phyloP scores from a whole-genome alignment of 306 rosid species.

The Corylus avellana region DNA sequence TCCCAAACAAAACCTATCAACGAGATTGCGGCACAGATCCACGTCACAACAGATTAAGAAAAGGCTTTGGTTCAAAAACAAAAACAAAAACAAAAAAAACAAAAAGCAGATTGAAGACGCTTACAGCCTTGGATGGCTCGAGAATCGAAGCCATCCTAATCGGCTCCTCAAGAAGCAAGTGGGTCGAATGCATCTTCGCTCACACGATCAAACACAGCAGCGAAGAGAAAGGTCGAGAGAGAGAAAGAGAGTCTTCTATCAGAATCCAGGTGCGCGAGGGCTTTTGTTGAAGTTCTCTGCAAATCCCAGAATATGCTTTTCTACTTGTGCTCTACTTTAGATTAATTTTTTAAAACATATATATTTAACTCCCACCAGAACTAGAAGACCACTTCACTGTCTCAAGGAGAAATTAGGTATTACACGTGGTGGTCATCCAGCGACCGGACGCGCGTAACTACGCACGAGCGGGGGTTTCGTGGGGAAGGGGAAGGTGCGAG shows the following conservation, averaged over 20 bases:
- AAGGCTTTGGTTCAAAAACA: not conserved
- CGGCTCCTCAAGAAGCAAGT: constrained; percentile 94
- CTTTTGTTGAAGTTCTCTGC: not conserved
- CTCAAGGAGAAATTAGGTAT: not conserved
- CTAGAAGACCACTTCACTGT: not conserved
- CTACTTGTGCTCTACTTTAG: not conserved
- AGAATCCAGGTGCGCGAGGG: not conserved
- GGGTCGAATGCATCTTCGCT: constrained; percentile 83
- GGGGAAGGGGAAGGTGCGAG: not conserved
- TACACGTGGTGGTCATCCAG: not conserved
- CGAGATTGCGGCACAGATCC: constrained; percentile 9
- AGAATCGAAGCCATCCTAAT: constrained; percentile 92
- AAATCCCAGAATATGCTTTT: not conserved
- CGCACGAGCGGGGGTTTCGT: not conserved
- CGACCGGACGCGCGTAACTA: not conserved
- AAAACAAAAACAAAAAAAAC: not conserved
- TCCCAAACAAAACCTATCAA: no score
- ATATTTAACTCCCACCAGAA: not conserved
- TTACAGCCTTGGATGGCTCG: constrained; percentile 86
- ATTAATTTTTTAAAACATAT: no score
- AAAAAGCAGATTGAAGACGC: constrained; percentile 9
- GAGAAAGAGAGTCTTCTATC: not conserved
- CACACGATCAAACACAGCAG: constrained; percentile 1
- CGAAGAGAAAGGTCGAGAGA: not conserved
- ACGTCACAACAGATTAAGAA: not conserved